Conservation (phyloP, 1,139 yeast species). For the Candida albicans region DNA sequence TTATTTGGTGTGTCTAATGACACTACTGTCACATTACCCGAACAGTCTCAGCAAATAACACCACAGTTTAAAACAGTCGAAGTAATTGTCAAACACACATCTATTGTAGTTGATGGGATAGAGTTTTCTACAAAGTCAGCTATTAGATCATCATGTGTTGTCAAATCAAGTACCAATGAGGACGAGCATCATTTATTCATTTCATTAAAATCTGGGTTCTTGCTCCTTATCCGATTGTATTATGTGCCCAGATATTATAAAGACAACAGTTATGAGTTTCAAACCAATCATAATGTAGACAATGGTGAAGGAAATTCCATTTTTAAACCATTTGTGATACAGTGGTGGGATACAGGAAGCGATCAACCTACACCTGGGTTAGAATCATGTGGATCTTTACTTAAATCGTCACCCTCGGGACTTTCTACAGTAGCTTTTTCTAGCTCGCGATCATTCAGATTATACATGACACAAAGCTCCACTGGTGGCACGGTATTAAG, state of each 20-base stretch:
- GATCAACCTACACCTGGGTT: constrained; percentile 22
- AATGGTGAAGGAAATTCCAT: constrained; percentile 18
- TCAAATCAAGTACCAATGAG: constrained; percentile 19
- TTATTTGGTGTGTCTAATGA: constrained; percentile 8
- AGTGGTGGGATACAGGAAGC: constrained; percentile 48
- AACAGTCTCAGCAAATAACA: not conserved
- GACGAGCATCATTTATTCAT: constrained; percentile 47
- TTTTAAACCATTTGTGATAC: constrained; percentile 48
- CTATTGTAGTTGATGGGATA: constrained; percentile 34
- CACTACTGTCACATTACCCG: not conserved
- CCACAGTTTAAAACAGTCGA: constrained; percentile 14
- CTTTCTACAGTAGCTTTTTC: constrained; percentile 41
- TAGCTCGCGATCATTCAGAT: constrained; percentile 36
- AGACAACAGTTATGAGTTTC: constrained; percentile 27
- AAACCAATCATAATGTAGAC: constrained; percentile 7
- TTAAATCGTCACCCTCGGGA: constrained; percentile 34
- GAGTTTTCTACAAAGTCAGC: constrained; percentile 35
- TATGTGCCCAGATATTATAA: constrained; percentile 32
- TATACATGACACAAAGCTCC: constrained; percentile 37
- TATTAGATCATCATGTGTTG: constrained; percentile 37
- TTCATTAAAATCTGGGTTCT: constrained; percentile 42
- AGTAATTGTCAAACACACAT: constrained; percentile 36
- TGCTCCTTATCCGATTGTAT: constrained; percentile 38
- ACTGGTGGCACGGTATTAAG: constrained; percentile 38
- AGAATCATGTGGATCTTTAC: constrained; percentile 34